Conservation (phyloP, 352 stramenopile species). For the Phytophthora foliorum region DNA sequence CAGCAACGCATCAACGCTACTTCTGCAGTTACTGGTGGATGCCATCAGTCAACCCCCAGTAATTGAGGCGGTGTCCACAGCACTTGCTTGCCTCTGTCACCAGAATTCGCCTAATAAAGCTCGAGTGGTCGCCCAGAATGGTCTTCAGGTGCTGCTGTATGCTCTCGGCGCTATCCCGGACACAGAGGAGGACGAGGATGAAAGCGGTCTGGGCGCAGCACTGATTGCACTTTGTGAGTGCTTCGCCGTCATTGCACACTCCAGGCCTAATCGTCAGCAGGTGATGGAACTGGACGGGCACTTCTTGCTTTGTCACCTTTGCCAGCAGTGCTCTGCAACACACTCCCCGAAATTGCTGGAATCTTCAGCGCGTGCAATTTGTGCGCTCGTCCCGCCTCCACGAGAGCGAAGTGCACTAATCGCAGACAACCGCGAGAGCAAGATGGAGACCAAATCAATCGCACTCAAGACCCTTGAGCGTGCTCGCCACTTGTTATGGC, state of each 20-base stretch:
- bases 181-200: slow-evolving; percentile 33
- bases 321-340: slow-evolving; percentile 42
- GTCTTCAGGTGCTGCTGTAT: slow-evolving; percentile 77
- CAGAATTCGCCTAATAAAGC: slow-evolving; percentile 75
- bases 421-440: slow-evolving; percentile 61
- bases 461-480: slow-evolving; percentile 60
- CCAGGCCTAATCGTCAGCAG: slow-evolving; percentile 54
- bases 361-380: slow-evolving; percentile 59
- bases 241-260: slow-evolving; percentile 56
- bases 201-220: slow-evolving; percentile 42
- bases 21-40: slow-evolving; percentile 76
- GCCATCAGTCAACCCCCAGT: slow-evolving; percentile 45
- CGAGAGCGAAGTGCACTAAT: slow-evolving; percentile 49
- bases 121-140: slow-evolving; percentile 69
- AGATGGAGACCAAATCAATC: slow-evolving; percentile 64
- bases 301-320: slow-evolving; percentile 59
- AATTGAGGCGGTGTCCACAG: slow-evolving; percentile 55
- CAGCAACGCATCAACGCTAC: slow-evolving; percentile 64
- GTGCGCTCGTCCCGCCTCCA: slow-evolving; percentile 55
- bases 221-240: slow-evolving; percentile 63
- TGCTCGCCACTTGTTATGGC: slow-evolving; percentile 46
- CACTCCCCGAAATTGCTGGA: slow-evolving; percentile 43
- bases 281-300: slow-evolving; percentile 72
- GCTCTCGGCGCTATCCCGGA: slow-evolving; percentile 46
- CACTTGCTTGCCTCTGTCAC: slow-evolving; percentile 69